phyloP scores from a whole-genome alignment of 805 yeast species.

The Schizosaccharomyces cryophilus region DNA sequence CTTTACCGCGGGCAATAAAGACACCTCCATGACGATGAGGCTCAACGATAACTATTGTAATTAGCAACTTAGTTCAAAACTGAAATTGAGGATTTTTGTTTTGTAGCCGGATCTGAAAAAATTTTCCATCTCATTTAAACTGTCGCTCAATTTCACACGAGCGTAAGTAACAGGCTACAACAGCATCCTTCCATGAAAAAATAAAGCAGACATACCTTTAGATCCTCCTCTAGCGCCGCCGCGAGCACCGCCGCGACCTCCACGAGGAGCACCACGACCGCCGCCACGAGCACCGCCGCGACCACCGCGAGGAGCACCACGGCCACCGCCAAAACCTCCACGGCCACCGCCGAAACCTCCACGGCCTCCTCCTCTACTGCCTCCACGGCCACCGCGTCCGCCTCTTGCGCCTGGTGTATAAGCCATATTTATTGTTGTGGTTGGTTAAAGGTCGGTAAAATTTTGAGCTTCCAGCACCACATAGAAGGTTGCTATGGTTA shows the following conservation, averaged over 20 bases:
- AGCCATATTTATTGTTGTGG: not conserved
- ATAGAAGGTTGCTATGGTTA: not conserved
- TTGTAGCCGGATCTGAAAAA: not conserved
- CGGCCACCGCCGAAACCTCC: not conserved
- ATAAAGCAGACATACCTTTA: not conserved
- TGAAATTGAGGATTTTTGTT: no score
- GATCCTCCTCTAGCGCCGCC: constrained; percentile 17
- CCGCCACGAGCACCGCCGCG: constrained; percentile 19
- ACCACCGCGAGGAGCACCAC: not conserved
- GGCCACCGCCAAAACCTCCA: not conserved
- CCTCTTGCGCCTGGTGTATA: constrained; percentile 1
- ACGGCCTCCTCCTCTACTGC: not conserved
- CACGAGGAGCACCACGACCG: constrained; percentile 14
- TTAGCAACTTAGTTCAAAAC: not conserved
- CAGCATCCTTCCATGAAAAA: no score
- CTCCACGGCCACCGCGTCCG: not conserved
- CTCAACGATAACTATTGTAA: constrained; percentile 53
- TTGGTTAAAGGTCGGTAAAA: not conserved
- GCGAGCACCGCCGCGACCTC: constrained; percentile 16
- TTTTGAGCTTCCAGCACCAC: not conserved
- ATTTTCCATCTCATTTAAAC: not conserved
- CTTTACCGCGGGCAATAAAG: constrained; percentile 97
- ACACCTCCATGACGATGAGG: constrained; percentile 97
- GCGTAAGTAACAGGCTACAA: no score
- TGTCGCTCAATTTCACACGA: not conserved